These are phyloP conservation scores for Centaurea solstitialis DNA, from an alignment of 129 eudicot genomes.

Conservation along the genomic window DNA sequence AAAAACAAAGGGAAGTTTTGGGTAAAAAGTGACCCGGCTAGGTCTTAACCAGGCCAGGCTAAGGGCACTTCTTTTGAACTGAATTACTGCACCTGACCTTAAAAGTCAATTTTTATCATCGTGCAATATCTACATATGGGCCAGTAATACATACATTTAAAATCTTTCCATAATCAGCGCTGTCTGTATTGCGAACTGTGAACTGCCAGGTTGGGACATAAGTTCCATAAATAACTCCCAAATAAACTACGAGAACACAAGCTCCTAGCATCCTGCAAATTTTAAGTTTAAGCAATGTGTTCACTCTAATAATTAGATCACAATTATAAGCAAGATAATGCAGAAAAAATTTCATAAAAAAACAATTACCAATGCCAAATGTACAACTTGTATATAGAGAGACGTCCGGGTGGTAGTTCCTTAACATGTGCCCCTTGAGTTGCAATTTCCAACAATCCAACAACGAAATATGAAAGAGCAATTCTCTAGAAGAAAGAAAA, in stretches of 20 bases:
- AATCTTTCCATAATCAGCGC: conserved; percentile 66
- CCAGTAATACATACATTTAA: conserved; percentile 51
- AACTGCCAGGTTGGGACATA: conserved; percentile 91
- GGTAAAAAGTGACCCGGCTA: neutral
- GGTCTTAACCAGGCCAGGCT: neutral
- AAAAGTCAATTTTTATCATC: conserved; percentile 2
- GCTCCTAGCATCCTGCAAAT: conserved; percentile 57
- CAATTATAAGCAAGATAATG: neutral
- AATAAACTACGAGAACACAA: conserved; percentile 53
- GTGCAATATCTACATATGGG: neutral
- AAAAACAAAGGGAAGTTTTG: neutral
- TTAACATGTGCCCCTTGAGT: conserved; percentile 44
- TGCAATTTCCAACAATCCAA: conserved; percentile 65
- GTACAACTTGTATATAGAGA: conserved; percentile 63
- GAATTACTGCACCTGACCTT: conserved; percentile 11
- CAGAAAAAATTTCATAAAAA: neutral
- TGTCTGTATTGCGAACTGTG: conserved; percentile 49
- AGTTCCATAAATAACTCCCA: conserved; percentile 65
- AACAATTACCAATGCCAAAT: conserved; percentile 66
- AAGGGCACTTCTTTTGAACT: neutral
- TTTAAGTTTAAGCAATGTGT: conserved; percentile 11
- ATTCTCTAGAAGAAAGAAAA: conserved; percentile 58
- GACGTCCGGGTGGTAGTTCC: conserved; percentile 36
- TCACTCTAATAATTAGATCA: neutral
- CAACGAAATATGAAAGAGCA: conserved; percentile 75